phyloP scores from a whole-genome alignment of 305 asterid species.

The Plantago coronopus region DNA sequence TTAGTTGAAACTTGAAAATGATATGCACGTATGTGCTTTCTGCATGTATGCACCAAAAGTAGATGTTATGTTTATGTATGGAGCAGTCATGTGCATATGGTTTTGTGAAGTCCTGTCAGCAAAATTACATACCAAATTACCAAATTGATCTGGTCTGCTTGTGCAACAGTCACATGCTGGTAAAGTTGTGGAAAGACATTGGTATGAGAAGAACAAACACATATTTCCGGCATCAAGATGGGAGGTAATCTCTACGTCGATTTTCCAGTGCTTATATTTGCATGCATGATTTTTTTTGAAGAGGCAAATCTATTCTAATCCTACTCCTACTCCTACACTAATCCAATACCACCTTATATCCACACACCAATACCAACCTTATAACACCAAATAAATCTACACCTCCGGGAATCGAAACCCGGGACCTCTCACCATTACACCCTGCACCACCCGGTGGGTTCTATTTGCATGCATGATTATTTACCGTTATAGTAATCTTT shows the following conservation, averaged over 20 bases:
- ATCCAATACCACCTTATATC: too few species aligned
- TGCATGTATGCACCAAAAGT: not conserved
- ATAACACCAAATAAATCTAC: too few species aligned
- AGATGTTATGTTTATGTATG: not conserved
- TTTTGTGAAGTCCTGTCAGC: slow-evolving; percentile 7
- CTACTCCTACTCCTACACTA: too few species aligned
- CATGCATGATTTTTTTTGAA: too few species aligned
- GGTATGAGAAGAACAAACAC: slow-evolving; percentile 99
- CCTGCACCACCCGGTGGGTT: too few species aligned
- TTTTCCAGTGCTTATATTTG: not conserved
- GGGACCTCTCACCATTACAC: too few species aligned
- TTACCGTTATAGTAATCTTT: too few species aligned
- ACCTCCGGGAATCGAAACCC: too few species aligned
- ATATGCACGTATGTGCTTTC: too few species aligned
- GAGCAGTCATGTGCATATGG: slow-evolving; percentile 2
- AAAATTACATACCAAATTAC: slow-evolving; percentile 8
- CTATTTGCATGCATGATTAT: slow-evolving; percentile 3
- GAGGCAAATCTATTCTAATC: too few species aligned
- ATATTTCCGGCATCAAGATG: slow-evolving; percentile 98
- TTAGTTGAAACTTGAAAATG: too few species aligned
- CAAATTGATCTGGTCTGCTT: slow-evolving; percentile 14
- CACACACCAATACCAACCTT: too few species aligned
- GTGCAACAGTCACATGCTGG: slow-evolving; percentile 91
- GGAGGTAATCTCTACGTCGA: slow-evolving; percentile 61
- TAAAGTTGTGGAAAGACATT: slow-evolving; percentile 97